phyloP scores from a whole-genome alignment of 805 yeast genomes.

The Ogataea glucozyma region DNA sequence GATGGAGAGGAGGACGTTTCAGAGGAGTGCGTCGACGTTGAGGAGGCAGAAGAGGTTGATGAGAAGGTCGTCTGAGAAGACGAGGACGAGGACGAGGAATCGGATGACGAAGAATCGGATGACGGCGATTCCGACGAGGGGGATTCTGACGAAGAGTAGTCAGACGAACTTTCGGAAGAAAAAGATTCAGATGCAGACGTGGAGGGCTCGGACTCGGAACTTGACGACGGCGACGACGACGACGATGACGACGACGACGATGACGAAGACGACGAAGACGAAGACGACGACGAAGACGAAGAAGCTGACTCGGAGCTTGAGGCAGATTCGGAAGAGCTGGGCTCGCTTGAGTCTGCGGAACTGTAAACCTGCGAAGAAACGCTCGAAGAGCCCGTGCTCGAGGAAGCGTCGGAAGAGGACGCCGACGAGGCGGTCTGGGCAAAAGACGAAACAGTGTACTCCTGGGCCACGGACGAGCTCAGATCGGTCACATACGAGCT shows the following conservation, averaged over 20 bases:
- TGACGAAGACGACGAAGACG: slow-evolving; percentile 14
- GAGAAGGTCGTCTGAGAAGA: slow-evolving; percentile 1
- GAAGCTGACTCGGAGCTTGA: slow-evolving; percentile 10
- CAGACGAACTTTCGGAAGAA: slow-evolving; percentile 5
- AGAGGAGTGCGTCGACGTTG: too few species aligned
- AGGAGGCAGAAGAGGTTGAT: not conserved
- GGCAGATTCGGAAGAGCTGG: not conserved
- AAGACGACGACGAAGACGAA: slow-evolving; percentile 8
- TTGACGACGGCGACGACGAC: slow-evolving; percentile 14
- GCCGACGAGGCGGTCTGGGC: too few species aligned
- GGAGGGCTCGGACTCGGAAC: not conserved
- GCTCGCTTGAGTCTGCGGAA: not conserved
- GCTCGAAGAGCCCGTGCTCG: not conserved
- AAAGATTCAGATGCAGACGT: slow-evolving; percentile 5
- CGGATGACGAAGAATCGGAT: slow-evolving; percentile 11
- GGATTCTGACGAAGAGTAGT: slow-evolving; percentile 8
- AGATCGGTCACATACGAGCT: slow-evolving; percentile 3
- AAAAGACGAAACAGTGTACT: too few species aligned
- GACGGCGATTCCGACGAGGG: slow-evolving; percentile 11
- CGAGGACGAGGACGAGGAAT: not conserved
- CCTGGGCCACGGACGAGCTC: too few species aligned
- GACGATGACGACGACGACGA: slow-evolving; percentile 10
- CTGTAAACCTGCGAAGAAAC: too few species aligned
- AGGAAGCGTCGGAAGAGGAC: slow-evolving; percentile 4
- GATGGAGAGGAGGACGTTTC: not conserved